Percentiles rank a stretch among this genome's conserved stretches.
These are phyloP conservation scores for Gnomoniopsis sp. DNA, from an alignment of 2,329 filamentous ascomycete species.

Conservation along the genomic window DNA sequence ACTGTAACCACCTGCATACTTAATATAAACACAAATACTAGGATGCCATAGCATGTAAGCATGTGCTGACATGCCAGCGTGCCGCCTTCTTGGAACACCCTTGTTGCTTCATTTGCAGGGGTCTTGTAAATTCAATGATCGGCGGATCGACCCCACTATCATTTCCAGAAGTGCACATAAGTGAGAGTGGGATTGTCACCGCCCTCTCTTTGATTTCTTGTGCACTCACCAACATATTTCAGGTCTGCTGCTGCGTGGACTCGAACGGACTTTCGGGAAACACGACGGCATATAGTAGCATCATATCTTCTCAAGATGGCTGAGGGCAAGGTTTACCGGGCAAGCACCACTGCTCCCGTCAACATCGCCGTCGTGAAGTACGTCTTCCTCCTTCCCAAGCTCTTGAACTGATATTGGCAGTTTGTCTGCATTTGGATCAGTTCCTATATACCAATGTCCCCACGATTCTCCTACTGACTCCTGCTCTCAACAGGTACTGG, in stretches of 20 bases:
- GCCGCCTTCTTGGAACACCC: too few relatives aligned
- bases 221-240: too few relatives aligned
- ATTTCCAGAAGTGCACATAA: neutral
- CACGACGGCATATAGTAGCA: neutral
- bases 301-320: slow-evolving; percentile 34
- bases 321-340: slow-evolving; percentile 68
- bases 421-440: too few relatives aligned
- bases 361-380: slow-evolving; percentile 99
- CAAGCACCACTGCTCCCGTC: slow-evolving; percentile 93
- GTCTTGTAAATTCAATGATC: slow-evolving; percentile 3
- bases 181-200: too few relatives aligned
- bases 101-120: neutral
- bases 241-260: neutral
- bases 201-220: neutral
- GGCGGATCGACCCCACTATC: slow-evolving; percentile 5
- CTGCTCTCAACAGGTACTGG: slow-evolving; percentile 62
- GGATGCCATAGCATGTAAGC: too few relatives aligned
- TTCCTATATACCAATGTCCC: slow-evolving; percentile 8
- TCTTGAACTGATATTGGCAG: too few relatives aligned
- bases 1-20: too few relatives aligned
- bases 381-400: slow-evolving; percentile 23
- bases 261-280: neutral
- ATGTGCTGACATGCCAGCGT: too few relatives aligned
- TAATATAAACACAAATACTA: too few relatives aligned
- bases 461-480: slow-evolving; percentile 19